phyloP scores from a whole-genome alignment of 2,329 filamentous ascomycete genomes.

The Madurella mycetomatis region DNA sequence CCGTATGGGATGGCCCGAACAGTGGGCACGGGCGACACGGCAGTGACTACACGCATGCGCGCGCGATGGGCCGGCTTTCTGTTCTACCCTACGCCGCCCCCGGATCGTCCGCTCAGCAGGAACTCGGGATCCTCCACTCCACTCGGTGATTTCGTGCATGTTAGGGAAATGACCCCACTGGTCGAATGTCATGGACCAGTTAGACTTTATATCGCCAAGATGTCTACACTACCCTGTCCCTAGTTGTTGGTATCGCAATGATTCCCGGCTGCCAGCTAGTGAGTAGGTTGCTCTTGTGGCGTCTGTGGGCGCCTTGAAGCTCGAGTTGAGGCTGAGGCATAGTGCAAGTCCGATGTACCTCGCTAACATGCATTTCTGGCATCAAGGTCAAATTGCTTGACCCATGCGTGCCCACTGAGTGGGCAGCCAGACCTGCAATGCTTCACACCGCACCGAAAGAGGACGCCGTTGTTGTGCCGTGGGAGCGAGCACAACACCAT shows the following conservation, averaged over 20 bases:
- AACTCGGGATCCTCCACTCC: background rate
- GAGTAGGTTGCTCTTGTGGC: no score
- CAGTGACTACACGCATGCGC: no score
- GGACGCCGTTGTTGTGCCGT: background rate
- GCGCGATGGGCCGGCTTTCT: background rate
- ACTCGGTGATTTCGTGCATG: background rate
- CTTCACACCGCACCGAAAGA: conserved; percentile 20
- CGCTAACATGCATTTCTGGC: background rate
- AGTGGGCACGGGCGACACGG: no score
- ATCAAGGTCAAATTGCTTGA: conserved; percentile 19
- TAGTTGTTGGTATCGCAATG: no score
- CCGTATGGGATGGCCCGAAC: no score
- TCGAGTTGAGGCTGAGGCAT: background rate
- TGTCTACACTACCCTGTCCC: no score
- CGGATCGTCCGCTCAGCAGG: background rate
- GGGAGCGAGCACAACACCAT: conserved; percentile 6
- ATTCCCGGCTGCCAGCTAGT: no score
- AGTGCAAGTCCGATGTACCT: background rate
- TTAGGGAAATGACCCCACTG: no score
- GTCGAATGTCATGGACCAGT: no score
- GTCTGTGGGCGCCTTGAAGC: background rate
- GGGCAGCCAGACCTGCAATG: conserved; percentile 14
- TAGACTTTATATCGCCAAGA: no score
- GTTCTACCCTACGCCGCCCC: background rate
- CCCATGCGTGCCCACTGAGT: conserved; percentile 16